Evolutionary conservation across 345 rosid species (phyloP), one percentile per base, ranked within the genome.

Genomic region (Melastoma malabathricum): DNA sequence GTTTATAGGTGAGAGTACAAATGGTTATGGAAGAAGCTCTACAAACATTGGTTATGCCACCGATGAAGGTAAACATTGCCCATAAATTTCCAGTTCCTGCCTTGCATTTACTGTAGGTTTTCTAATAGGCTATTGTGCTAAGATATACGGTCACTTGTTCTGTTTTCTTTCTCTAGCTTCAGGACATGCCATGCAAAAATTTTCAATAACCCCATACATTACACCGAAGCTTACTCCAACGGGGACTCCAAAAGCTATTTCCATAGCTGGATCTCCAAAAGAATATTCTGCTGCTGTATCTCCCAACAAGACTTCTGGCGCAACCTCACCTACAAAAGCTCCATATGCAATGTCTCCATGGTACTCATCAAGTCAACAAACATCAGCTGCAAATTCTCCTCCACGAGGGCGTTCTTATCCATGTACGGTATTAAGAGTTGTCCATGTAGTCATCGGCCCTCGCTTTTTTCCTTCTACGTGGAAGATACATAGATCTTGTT

Each of bases 371-470:
- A 92, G 98, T 74, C 95, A 86, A 61, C 89, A 79, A 71, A 80
- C 98, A 51, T 92, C 95, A 47, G 78, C 93, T 18, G 71, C 93
- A 58, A 87, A 77, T 70, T 92, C 98, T 55, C 95, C 95, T 59
- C 94, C 96, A 46, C 81, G 84, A 46, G 69, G 77, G 3, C 88
- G 74, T 51, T 53, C 95, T 48, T 56, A 70, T 51, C 87, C 94
- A 77, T 94, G 96, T 90, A 60, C 53, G 51, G 50, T 19, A 43
- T 14, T 51, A 49, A 54, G 22, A 58, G 51, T 34, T 15, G 7
- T 17, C 29, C 17, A 20, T 9, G 41, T 22, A 22, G 25, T 22
- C 2, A 22, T 22, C 2, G 25, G 25, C 25, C 25, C 2, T 34
- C 41, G 12, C 41, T 9, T 0, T 34, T 34, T 34, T 34, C 12